These are phyloP conservation scores for Alternaria solani DNA, from an alignment of 2,329 filamentous ascomycete species.

Conservation along the genomic window DNA sequence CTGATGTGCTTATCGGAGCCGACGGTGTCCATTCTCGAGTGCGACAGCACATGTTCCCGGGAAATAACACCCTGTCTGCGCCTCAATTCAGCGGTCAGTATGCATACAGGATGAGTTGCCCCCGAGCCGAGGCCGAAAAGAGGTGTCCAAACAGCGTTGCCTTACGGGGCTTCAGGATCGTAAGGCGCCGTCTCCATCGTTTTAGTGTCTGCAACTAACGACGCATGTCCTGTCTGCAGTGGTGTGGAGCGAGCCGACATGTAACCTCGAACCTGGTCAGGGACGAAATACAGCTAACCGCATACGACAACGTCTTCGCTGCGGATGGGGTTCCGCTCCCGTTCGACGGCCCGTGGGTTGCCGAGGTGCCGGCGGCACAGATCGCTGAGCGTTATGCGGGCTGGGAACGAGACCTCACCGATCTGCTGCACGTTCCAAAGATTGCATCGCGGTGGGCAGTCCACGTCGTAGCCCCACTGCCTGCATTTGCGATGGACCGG, in stretches of 20 bases:
- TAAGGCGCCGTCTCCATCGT: background rate
- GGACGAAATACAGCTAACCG: background rate
- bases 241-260: background rate
- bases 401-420: background rate
- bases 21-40: background rate
- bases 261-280: background rate
- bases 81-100: background rate
- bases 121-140: background rate
- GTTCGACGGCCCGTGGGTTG: background rate
- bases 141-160: background rate
- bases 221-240: background rate
- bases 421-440: background rate
- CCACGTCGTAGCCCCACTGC: background rate
- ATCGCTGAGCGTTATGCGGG: background rate
- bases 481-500: background rate
- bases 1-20: background rate
- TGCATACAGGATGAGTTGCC: background rate
- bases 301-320: background rate
- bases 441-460: background rate
- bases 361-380: background rate
- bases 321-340: background rate
- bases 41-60: background rate
- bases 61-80: background rate
- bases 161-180: background rate
- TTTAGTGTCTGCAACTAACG: background rate